Conservation (phyloP, 2,329 filamentous ascomycete genomes). For the Paraphaeosphaeria minitans region DNA sequence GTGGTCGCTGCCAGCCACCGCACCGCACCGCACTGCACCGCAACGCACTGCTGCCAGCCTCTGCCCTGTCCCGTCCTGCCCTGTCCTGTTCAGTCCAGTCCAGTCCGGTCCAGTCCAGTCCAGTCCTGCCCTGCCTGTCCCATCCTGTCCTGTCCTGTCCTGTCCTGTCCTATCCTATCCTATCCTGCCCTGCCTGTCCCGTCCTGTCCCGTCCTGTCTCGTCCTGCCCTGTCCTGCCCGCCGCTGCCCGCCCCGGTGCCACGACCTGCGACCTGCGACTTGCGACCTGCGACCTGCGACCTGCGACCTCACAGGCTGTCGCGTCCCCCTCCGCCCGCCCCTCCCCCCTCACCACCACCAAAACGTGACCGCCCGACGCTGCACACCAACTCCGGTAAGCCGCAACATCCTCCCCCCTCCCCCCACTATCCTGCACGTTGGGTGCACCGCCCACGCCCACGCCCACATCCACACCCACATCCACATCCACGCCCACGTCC, state of each 20-base stretch:
- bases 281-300: slow-evolving; percentile 26
- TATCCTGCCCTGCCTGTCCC: no score
- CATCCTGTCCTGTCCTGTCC: no score
- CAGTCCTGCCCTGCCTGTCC: no score
- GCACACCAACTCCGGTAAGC: slow-evolving; percentile 45
- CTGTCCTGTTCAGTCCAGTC: slow-evolving; percentile 1
- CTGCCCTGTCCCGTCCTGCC: slow-evolving; percentile 7
- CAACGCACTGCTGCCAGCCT: slow-evolving; percentile 16
- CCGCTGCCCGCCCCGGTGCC: slow-evolving; percentile 7
- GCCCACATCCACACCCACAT: no score
- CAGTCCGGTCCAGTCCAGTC: no score
- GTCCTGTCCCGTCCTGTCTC: no score
- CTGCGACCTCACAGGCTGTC: slow-evolving; percentile 30
- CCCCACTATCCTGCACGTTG: slow-evolving; percentile 9
- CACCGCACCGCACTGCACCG: no score
- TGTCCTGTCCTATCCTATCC: no score
- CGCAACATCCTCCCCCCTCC: background rate
- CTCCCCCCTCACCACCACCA: slow-evolving; percentile 35
- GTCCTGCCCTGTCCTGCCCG: slow-evolving; percentile 9
- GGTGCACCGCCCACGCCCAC: background rate
- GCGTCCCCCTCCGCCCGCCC: no score
- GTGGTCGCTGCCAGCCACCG: slow-evolving; percentile 18
- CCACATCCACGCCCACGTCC: no score
- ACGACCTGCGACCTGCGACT: slow-evolving; percentile 24
- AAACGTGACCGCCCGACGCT: slow-evolving; percentile 42